A percentile compares a stretch with the other conserved stretches of the same genome.
phyloP scores from a whole-genome alignment of 371 early-diverging fungal species.

The Mucor saturninus region DNA sequence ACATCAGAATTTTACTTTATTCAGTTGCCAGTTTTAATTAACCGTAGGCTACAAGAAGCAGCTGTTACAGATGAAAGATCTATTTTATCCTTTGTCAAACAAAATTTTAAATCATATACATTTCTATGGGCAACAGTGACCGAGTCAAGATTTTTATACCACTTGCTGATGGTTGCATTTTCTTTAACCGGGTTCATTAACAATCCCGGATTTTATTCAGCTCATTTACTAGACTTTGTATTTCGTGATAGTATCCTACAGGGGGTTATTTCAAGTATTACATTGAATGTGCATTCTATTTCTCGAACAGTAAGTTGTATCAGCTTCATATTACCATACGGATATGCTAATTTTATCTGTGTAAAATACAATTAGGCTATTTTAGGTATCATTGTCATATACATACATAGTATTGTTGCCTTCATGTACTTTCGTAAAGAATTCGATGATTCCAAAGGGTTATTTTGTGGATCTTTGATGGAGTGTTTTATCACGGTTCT shows the following conservation, averaged over 20 bases:
- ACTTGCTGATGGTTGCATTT: conserved; percentile 43
- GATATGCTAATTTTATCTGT: background rate
- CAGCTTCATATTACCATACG: background rate
- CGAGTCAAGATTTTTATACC: conserved; percentile 44
- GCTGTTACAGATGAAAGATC: background rate
- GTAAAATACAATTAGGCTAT: conserved; percentile 28
- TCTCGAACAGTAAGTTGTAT: conserved; percentile 44
- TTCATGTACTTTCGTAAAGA: conserved; percentile 56
- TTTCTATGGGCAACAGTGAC: conserved; percentile 33
- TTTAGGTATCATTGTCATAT: conserved; percentile 58
- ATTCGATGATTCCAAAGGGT: conserved; percentile 50
- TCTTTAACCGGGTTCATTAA: conserved; percentile 46
- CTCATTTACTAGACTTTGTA: conserved; percentile 63
- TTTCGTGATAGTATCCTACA: conserved; percentile 62
- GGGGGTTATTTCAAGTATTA: conserved; percentile 64
- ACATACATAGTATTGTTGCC: conserved; percentile 58
- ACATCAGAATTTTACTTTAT: conserved; percentile 56
- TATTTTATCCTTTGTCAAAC: background rate
- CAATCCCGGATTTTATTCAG: conserved; percentile 47
- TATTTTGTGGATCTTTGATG: conserved; percentile 53
- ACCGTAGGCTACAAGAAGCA: conserved; percentile 33
- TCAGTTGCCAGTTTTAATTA: conserved; percentile 56
- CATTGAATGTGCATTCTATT: conserved; percentile 58
- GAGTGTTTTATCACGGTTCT: conserved; percentile 58
- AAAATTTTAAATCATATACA: conserved; percentile 7